Evolutionary conservation across 768 basidiomycete species (phyloP), one percentile per base, ranked within the genome.

Genomic region (Phallus indusiatus): DNA sequence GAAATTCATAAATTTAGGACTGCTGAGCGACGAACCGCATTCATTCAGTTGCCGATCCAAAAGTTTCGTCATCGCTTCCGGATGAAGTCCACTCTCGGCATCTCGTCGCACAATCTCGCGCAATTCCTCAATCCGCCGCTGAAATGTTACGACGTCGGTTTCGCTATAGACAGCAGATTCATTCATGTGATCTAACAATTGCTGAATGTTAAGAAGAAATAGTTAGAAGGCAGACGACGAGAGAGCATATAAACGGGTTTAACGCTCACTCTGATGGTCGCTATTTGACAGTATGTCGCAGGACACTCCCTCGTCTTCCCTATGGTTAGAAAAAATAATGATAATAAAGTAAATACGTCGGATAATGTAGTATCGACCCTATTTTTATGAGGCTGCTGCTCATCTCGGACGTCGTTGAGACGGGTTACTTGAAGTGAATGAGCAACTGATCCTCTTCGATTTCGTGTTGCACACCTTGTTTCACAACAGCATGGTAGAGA

Each of bases 261-360:
- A 48, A 59, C 55, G 85, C 93, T 81, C 67, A 97, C 94, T 73
- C 89, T 77, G 87, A 99, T 96, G 61, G 88, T 93, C 42, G 93
- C 92, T 63, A 98, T 85, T 67, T 98, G 96, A 63, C 90, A 92
- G 71, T 96, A 99, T 0, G 89, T 92, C 22, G 94, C 95, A 0
- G 95, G 94, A 10, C 87, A 86, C 71, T 97, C 94, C 64, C 86
- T 84, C 46, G 91, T 94, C 75, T 94, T 94, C 47, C 96, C 96
- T 62, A 99, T 94, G 37, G 94, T 96, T 66, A 99, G 84, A 77
- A 94, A 99, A 80, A 96, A 97, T 64, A 99, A 81, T 14, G 93
- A 95, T 48, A 99, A 81, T 53, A 99, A 80, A 67, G 83, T 86
- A 75, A 98, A 98, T 37, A 98, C 95, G 73, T 99, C 96, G 28